A percentile compares a stretch with the other conserved stretches of the same genome.
Evolutionary conservation across 2,329 filamentous ascomycete species (phyloP).

Genomic region (Rutstroemia sp.): DNA sequence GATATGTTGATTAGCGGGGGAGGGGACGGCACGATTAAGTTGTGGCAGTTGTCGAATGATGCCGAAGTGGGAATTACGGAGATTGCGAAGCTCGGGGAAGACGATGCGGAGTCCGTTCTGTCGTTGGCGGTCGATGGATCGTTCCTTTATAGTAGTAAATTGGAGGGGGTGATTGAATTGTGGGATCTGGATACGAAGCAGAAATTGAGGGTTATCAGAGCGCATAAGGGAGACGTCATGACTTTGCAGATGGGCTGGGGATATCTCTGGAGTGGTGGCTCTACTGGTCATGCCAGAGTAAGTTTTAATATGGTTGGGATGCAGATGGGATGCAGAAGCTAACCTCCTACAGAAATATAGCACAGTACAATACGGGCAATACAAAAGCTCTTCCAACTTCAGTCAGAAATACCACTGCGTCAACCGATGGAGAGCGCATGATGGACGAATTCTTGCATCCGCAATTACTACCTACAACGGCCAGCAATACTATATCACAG

Average conservation of each 20-base stretch:
- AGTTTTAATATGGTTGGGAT: slow-evolving; percentile 26
- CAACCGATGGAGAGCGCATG: slow-evolving; percentile 72
- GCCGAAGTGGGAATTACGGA: slow-evolving; percentile 57
- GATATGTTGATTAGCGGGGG: slow-evolving; percentile 87
- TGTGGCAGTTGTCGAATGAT: slow-evolving; percentile 66
- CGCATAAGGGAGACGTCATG: slow-evolving; percentile 75
- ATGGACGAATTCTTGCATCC: slow-evolving; percentile 81
- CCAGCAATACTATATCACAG: slow-evolving; percentile 83
- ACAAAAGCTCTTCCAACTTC: slow-evolving; percentile 41
- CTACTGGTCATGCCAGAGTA: slow-evolving; percentile 80
- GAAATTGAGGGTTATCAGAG: slow-evolving; percentile 77
- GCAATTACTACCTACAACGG: slow-evolving; percentile 63
- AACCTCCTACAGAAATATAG: slow-evolving; percentile 49
- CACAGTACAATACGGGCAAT: slow-evolving; percentile 56
- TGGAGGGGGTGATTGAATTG: slow-evolving; percentile 82
- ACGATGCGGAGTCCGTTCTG: slow-evolving; percentile 58
- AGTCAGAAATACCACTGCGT: slow-evolving; percentile 80
- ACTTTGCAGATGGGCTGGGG: slow-evolving; percentile 80
- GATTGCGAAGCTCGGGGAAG: slow-evolving; percentile 56
- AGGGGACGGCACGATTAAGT: slow-evolving; percentile 86
- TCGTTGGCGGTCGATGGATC: slow-evolving; percentile 83
- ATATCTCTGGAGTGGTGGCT: slow-evolving; percentile 79
- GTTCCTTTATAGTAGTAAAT: slow-evolving; percentile 85
- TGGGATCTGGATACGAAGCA: slow-evolving; percentile 97
- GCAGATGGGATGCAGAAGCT: neutral